Evolutionary conservation across 2,329 filamentous ascomycete species (phyloP), one percentile per base, ranked within the genome.

Genomic region (Emmonsiellopsis sp.): DNA sequence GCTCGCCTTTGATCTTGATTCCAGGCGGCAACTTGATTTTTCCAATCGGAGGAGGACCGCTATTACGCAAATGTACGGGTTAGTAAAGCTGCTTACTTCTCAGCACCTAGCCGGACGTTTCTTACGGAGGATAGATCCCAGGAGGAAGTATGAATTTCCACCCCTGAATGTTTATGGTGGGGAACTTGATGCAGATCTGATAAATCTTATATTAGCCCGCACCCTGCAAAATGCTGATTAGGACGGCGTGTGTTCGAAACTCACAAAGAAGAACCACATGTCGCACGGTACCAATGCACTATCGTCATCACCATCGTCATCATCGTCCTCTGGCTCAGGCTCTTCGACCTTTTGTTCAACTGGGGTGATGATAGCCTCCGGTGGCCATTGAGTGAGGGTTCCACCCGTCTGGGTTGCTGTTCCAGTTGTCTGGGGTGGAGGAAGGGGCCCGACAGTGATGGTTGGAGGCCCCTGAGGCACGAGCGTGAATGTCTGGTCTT

Each of bases 61-160:
- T 55, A 32, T 55, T 43, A 26, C 20, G 7, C 32, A 43, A 41
- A 32, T 34, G 26, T 9, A n/a, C 26, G 44, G 15, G 16, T 54
- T 40, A 54, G 13, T 34, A 54, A 38, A 32, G 11, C n/a, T 10
- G 2, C 34, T 8, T 20, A 42, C 9, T 5, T 8, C 26, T 9
- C 16, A 38, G 35, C 35, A n/a, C 13, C 13, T 9, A n/a, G 35
- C 13, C 3, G 35, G 35, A 38, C 13, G 7, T 41, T 50, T 26
- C 53, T 43, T 55, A 55, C 53, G 53, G 53, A 43, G 53, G 49
- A 38, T 55, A 55, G 31, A 49, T 41, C n/a, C 53, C 53, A 52
- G 53, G 53, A 31, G 53, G 53, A 20, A 55, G 37, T 16, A 11
- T 55, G 20, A 55, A 7, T 43, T 55, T 48, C 53, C 53, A 55